Evolutionary conservation across 1,284 basidiomycete genomes (phyloP).

Genomic region (Abortiporus biennis): DNA sequence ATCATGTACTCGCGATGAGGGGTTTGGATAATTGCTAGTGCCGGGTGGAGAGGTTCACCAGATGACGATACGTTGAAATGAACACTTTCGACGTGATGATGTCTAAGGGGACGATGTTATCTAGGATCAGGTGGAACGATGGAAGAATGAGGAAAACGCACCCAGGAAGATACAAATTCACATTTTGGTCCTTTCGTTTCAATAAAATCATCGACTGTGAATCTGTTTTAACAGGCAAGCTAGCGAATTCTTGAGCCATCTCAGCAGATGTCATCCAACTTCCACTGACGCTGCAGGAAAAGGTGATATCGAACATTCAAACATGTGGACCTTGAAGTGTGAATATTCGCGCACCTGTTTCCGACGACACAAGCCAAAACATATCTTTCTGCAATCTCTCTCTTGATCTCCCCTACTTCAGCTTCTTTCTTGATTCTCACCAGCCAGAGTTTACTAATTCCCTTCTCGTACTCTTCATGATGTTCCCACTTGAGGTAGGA

Average conservation of each 20-base stretch:
- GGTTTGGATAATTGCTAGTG: slow-evolving; percentile 62
- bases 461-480: slow-evolving; percentile 60
- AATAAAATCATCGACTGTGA: too few species aligned
- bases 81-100: slow-evolving; percentile 71
- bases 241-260: slow-evolving; percentile 62
- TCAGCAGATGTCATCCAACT: slow-evolving; percentile 53
- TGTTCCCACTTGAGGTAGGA: slow-evolving; percentile 52
- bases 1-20: slow-evolving; percentile 59
- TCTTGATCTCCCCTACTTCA: slow-evolving; percentile 34
- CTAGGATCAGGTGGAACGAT: background rate
- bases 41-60: slow-evolving; percentile 44
- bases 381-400: slow-evolving; percentile 50
- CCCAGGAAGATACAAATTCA: slow-evolving; percentile 61
- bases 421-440: slow-evolving; percentile 38
- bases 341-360: slow-evolving; percentile 45
- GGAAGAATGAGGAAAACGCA: too few species aligned
- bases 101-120: slow-evolving; percentile 33
- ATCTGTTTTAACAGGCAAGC: slow-evolving; percentile 28
- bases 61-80: slow-evolving; percentile 47
- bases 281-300: slow-evolving; percentile 50
- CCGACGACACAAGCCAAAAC: slow-evolving; percentile 58
- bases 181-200: slow-evolving; percentile 18
- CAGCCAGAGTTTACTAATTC: slow-evolving; percentile 62
- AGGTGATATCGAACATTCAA: background rate
- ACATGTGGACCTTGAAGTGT: background rate